Percentiles rank a stretch among this genome's conserved stretches.
phyloP scores from a whole-genome alignment of 2,329 filamentous ascomycete species.

The Thielaviopsis musarum region DNA sequence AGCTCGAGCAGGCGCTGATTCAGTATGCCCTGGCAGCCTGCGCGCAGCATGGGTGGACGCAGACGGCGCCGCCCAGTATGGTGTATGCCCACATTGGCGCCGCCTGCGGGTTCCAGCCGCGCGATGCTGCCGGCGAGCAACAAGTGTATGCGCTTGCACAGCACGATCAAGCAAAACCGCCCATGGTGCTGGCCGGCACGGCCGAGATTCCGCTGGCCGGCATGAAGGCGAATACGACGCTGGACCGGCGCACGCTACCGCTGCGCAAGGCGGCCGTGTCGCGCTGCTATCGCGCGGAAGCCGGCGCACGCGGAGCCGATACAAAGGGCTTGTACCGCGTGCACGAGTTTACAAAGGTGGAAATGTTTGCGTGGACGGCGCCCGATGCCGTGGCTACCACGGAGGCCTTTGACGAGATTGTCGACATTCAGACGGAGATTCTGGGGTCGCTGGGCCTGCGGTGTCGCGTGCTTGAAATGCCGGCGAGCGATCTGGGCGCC shows the following conservation, averaged over 20 bases:
- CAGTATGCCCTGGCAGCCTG: constrained; percentile 69
- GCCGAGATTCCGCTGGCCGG: constrained; percentile 90
- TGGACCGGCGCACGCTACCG: constrained; percentile 52
- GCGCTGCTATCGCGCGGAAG: constrained; percentile 90
- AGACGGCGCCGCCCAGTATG: constrained; percentile 71
- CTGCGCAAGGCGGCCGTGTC: constrained; percentile 69
- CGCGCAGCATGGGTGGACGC: constrained; percentile 56
- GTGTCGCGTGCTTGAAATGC: constrained; percentile 88
- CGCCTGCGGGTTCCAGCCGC: constrained; percentile 86
- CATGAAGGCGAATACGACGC: constrained; percentile 60
- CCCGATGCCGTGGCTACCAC: constrained; percentile 34
- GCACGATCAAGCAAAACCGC: constrained; percentile 38
- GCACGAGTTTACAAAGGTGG: constrained; percentile 97
- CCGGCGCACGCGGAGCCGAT: constrained; percentile 72
- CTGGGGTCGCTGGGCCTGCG: constrained; percentile 59
- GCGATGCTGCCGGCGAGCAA: constrained; percentile 78
- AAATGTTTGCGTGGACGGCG: constrained; percentile 84
- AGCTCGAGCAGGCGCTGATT: constrained; percentile 86
- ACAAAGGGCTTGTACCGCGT: constrained; percentile 93
- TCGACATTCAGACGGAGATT: constrained; percentile 75
- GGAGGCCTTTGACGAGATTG: constrained; percentile 65
- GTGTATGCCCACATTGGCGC: constrained; percentile 83
- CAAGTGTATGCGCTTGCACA: constrained; percentile 61
- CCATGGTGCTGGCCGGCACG: constrained; percentile 66
- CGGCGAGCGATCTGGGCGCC: constrained; percentile 71